Percentiles rank a stretch among this genome's conserved stretches.
These are phyloP conservation scores for Ascochyta rabiei DNA, from an alignment of 2,329 filamentous ascomycete species.

Conservation along the genomic window DNA sequence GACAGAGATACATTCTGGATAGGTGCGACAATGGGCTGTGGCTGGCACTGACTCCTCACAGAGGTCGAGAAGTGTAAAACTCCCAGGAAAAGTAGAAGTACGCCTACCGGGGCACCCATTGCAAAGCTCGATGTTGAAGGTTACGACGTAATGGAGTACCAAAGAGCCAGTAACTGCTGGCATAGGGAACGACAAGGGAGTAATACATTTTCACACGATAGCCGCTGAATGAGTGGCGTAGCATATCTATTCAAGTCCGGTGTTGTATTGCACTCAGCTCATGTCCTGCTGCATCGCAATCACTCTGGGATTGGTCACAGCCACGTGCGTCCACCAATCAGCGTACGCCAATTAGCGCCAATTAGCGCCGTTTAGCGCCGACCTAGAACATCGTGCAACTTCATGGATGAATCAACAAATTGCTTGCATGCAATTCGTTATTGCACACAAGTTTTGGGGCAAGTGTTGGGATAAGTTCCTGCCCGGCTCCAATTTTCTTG, in stretches of 20 bases:
- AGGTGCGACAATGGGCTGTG: slow-evolving; percentile 15
- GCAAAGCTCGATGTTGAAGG: background rate
- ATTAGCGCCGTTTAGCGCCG: slow-evolving; percentile 15
- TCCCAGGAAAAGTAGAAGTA: slow-evolving; percentile 1
- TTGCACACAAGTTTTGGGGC: background rate
- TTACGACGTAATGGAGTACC: background rate
- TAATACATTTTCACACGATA: background rate
- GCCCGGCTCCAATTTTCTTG: background rate
- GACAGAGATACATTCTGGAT: slow-evolving; percentile 20
- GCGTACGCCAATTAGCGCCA: slow-evolving; percentile 8
- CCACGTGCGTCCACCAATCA: slow-evolving; percentile 7
- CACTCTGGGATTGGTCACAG: background rate
- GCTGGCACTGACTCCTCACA: slow-evolving; percentile 13
- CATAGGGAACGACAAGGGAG: background rate
- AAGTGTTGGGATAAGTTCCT: background rate
- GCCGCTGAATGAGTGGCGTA: too few species aligned
- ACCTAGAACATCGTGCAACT: background rate
- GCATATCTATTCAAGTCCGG: background rate
- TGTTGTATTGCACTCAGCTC: background rate
- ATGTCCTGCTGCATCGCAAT: background rate
- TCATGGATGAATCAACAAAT: background rate
- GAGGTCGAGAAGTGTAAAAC: background rate
- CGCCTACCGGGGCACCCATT: background rate
- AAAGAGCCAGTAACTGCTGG: background rate
- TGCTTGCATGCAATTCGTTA: background rate